Base-by-base conservation (phyloP, 139 green algal genomes). In the Micromonas commoda region DNA sequence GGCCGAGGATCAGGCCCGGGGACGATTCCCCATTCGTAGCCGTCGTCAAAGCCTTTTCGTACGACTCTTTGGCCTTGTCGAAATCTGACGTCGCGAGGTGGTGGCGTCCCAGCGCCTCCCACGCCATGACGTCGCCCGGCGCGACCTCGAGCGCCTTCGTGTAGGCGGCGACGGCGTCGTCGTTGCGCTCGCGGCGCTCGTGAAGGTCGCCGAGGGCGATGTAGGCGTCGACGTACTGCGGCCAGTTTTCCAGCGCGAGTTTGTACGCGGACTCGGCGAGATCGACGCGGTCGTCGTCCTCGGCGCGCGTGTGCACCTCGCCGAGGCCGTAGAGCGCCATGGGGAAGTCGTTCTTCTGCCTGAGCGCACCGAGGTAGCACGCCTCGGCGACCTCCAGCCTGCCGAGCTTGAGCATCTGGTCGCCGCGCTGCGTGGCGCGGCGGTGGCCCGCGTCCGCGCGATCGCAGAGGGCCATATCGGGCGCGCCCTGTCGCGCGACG, bases 161-260 rank as follows among this genome's bases (percentile, higher is more conserved):
- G 64, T 29, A 71, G 3, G 32, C 13, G 28, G 28, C 29, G 28
- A 52, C 64, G 2, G 64, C 64, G 26, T 13, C 26, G 13, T 21
- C 23, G 23, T 13, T 38, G 33, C 45, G 28, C 4, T 29, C 64
- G 26, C 64, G 2, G 26, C 64, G 64, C 28, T 3, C 29, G 13
- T 33, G 26, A 38, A 39, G 28, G 23, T 71, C 64, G 28, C 64
- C 64, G 28, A 71, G 64, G 28, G 64, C 64, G 64, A 71, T 71
- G 3, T 38, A 4, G 4, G 64, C 64, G 64, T 71, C 64, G 64
- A 71, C 28, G 64, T 71, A 71, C n/a, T 71, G 26, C 64, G 64
- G 64, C 64, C 64, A 71, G n/a, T 13, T 3, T 3, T 39, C 33
- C n/a, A 71, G 24, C n/a, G 64, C 64, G 64, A 38, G 28, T 13